Percentiles rank a stretch among this genome's conserved stretches.
Evolutionary conservation across 202 grass and related monocot genomes (phyloP).

Genomic region (Carex sylvatica): DNA sequence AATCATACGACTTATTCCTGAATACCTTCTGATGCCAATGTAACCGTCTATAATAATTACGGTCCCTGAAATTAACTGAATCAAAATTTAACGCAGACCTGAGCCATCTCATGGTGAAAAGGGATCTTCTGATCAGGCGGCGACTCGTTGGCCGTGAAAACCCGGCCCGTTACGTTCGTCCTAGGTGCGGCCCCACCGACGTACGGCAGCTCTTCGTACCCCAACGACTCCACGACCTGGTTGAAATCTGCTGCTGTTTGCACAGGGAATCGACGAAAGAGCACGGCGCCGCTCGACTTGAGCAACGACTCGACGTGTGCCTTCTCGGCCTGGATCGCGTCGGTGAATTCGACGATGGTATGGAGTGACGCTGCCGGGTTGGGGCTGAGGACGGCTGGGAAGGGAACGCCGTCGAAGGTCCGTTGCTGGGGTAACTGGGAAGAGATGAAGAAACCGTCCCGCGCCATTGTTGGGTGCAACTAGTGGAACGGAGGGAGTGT

Average conservation of each 20-base stretch:
- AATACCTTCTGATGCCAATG: not conserved
- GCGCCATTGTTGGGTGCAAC: not conserved
- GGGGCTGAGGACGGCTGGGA: conserved; percentile 67
- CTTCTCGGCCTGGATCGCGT: conserved; percentile 45
- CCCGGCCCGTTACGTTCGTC: conserved; percentile 74
- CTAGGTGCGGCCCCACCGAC: conserved; percentile 87
- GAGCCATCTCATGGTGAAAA: conserved; percentile 99
- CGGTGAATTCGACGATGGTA: conserved; percentile 32
- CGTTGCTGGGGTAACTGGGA: conserved; percentile 49
- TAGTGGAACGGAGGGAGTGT: not conserved
- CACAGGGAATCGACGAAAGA: conserved; percentile 67
- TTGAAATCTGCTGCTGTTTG: conserved; percentile 58
- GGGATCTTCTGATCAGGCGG: conserved; percentile 94
- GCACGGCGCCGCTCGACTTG: conserved; percentile 54
- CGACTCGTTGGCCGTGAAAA: conserved; percentile 96
- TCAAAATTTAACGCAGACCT: conserved; percentile 41
- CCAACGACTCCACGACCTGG: conserved; percentile 64
- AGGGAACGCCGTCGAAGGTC: conserved; percentile 52
- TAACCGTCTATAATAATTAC: not conserved
- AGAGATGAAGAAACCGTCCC: conserved; percentile 31
- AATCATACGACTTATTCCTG: not conserved
- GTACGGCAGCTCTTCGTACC: conserved; percentile 85
- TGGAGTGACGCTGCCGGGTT: not conserved
- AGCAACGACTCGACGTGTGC: conserved; percentile 52
- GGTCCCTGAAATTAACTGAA: not conserved